Evolutionary conservation across 192 early-diverging fungal species (phyloP).

Genomic region (Backusella tuberculispora): DNA sequence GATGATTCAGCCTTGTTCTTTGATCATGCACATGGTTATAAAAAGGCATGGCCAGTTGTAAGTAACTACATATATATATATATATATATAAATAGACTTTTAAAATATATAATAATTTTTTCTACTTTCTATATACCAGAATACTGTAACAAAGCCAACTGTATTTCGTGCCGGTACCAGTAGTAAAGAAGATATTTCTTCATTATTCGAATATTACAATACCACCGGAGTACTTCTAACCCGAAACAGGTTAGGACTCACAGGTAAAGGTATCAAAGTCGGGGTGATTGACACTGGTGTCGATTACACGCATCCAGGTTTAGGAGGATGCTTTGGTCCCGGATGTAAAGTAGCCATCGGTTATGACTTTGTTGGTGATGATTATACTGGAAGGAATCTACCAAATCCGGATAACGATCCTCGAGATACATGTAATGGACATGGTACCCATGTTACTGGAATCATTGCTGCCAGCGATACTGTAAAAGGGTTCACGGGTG

Average conservation of each 20-base stretch:
- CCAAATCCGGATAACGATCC: constrained; percentile 48
- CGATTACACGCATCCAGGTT: constrained; percentile 61
- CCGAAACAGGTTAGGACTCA: constrained; percentile 40
- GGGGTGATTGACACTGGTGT: constrained; percentile 64
- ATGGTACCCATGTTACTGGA: constrained; percentile 58
- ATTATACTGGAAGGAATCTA: constrained; percentile 45
- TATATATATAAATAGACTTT: neutral
- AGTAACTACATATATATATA: neutral
- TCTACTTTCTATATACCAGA: no score
- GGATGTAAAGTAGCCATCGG: constrained; percentile 57
- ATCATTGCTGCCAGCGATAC: constrained; percentile 73
- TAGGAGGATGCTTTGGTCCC: constrained; percentile 61
- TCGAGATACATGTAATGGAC: constrained; percentile 52
- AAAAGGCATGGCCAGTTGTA: constrained; percentile 53
- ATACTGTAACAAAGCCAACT: constrained; percentile 4
- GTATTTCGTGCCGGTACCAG: constrained; percentile 17
- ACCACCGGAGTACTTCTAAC: constrained; percentile 48
- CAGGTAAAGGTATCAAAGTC: constrained; percentile 52
- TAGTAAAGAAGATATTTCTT: neutral
- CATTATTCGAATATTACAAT: constrained; percentile 37
- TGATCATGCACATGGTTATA: constrained; percentile 33
- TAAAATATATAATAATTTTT: neutral
- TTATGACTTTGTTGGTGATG: constrained; percentile 57
- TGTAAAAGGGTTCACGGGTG: constrained; percentile 60
- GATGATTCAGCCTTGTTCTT: constrained; percentile 36